Percentiles rank a stretch among this genome's conserved stretches.
These are phyloP conservation scores for Hirsutella thompsonii DNA, from an alignment of 2,329 filamentous ascomycete species.

Conservation along the genomic window DNA sequence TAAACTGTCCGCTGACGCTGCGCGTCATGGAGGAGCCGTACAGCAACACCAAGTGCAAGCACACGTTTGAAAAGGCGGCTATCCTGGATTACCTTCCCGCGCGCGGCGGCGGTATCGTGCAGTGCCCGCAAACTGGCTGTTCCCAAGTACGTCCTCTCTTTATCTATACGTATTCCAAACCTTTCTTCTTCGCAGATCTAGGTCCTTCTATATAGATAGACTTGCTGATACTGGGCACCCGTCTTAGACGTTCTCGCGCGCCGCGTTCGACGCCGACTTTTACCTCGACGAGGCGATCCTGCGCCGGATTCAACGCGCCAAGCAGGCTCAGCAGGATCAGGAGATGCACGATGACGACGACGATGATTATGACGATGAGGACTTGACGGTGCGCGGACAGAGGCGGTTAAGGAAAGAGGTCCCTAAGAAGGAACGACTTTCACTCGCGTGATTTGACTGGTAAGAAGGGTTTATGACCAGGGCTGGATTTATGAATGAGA, in stretches of 20 bases:
- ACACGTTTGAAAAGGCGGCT: constrained; percentile 56
- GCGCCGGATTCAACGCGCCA: constrained; percentile 43
- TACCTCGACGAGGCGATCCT: constrained; percentile 41
- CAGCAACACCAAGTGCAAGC: constrained; percentile 54
- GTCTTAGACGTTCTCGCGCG: constrained; percentile 34
- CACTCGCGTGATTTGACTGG: neutral
- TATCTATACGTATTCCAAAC: neutral
- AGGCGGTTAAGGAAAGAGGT: constrained; percentile 7
- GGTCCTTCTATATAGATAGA: neutral
- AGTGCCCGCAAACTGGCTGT: constrained; percentile 57
- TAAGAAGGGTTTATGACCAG: neutral
- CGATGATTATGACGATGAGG: constrained; percentile 10
- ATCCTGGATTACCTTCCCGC: constrained; percentile 43
- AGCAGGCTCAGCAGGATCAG: constrained; percentile 29
- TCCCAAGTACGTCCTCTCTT: constrained; percentile 29
- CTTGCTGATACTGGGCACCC: neutral
- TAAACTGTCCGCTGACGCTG: constrained; percentile 59
- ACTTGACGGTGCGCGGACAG: constrained; percentile 12
- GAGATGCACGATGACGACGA: constrained; percentile 26
- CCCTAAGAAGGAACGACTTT: constrained; percentile 11
- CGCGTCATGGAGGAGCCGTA: constrained; percentile 51
- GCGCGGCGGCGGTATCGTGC: constrained; percentile 21
- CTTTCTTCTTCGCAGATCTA: neutral
- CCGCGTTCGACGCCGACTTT: constrained; percentile 32
- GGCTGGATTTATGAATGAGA: neutral